Percentiles rank a stretch among this genome's conserved stretches.
Conservation (phyloP, 139 green algal species). For the Nannochloris sp. region DNA sequence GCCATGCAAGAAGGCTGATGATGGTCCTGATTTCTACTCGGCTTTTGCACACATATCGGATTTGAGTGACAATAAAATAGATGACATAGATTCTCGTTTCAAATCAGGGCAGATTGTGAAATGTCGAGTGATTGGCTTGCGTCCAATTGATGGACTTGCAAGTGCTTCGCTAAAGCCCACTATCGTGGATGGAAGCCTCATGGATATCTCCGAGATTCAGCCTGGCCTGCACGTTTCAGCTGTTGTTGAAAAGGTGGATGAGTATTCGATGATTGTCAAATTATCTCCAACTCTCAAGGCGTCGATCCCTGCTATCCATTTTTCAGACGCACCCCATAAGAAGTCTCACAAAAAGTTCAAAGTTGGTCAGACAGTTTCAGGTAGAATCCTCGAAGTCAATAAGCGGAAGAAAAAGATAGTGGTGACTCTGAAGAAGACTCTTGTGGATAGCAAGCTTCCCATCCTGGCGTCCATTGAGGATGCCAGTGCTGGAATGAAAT, state of each 20-base stretch:
- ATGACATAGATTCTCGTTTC: conserved; percentile 45
- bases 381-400: conserved; percentile 54
- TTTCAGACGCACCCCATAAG: conserved; percentile 26
- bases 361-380: conserved; percentile 49
- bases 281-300: conserved; percentile 48
- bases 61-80: conserved; percentile 51
- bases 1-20: conserved; percentile 11
- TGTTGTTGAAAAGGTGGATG: conserved; percentile 42
- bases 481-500: conserved; percentile 45
- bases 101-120: conserved; percentile 42
- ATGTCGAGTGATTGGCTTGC: conserved; percentile 67
- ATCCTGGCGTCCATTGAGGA: conserved; percentile 21
- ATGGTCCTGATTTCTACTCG: not conserved
- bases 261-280: conserved; percentile 46
- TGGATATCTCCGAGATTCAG: conserved; percentile 29
- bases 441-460: conserved; percentile 68
- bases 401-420: conserved; percentile 30
- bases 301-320: conserved; percentile 44
- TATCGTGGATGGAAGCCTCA: conserved; percentile 31
- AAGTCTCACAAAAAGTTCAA: conserved; percentile 34
- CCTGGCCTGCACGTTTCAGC: conserved; percentile 48
- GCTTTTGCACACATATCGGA: conserved; percentile 76
- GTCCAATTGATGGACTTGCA: conserved; percentile 74
- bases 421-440: conserved; percentile 73
- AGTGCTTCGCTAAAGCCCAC: conserved; percentile 47